A percentile compares a stretch with the other conserved stretches of the same genome.
Evolutionary conservation across 202 grass and related monocot genomes (phyloP).

Genomic region (Zoysia matrella): DNA sequence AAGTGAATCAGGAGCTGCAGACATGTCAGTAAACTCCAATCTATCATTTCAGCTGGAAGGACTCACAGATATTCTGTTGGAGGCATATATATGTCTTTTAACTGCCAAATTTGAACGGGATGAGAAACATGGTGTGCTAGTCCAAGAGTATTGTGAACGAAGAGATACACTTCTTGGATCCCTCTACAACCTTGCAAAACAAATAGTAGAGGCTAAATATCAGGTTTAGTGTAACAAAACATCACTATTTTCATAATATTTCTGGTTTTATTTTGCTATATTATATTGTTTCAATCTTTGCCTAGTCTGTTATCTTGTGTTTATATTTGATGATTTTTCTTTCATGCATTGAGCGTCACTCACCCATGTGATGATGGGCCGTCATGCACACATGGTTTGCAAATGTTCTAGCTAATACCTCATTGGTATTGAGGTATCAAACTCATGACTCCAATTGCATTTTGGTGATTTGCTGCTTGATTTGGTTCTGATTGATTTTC

Average conservation of each 20-base stretch:
- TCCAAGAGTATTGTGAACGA: conserved; percentile 78
- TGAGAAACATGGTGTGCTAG: conserved; percentile 73
- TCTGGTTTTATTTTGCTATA: conserved; percentile 27
- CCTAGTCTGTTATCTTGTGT: conserved; percentile 21
- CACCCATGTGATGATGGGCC: conserved; percentile 18
- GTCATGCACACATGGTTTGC: neutral
- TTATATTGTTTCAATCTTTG: conserved; percentile 22
- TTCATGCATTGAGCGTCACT: conserved; percentile 6
- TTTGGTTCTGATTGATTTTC: conserved; percentile 6
- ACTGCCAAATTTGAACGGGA: conserved; percentile 88
- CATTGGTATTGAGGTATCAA: conserved; percentile 30
- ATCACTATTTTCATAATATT: conserved; percentile 29
- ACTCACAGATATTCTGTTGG: conserved; percentile 82
- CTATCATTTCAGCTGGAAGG: conserved; percentile 79
- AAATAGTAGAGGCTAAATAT: conserved; percentile 77
- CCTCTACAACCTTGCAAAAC: conserved; percentile 85
- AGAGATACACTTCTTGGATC: conserved; percentile 89
- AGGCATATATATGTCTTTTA: conserved; percentile 77
- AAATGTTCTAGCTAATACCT: conserved; percentile 12
- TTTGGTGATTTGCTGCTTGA: conserved; percentile 31
- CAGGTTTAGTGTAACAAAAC: conserved; percentile 59
- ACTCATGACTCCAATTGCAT: conserved; percentile 18
- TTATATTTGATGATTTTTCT: conserved; percentile 28
- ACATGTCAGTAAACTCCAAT: conserved; percentile 65
- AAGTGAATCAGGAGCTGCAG: conserved; percentile 59